Evolutionary conservation across 108 stramenopile species (phyloP).

Genomic region (Cyclostephanos tholiformis): DNA sequence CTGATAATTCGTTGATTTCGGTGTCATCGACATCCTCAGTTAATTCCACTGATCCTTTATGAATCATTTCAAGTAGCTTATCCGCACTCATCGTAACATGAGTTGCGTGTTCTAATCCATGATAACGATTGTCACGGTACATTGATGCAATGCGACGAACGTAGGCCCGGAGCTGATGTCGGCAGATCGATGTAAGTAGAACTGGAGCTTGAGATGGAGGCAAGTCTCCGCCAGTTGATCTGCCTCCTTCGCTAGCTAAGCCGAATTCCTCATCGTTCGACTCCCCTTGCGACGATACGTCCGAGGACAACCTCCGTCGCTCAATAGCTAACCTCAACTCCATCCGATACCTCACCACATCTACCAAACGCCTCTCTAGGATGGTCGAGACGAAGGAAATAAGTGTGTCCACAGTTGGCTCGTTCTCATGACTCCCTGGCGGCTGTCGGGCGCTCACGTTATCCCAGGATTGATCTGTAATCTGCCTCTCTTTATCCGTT

Average conservation of each 20-base stretch:
- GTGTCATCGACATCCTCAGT: slow-evolving; percentile 16
- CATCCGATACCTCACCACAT: slow-evolving; percentile 37
- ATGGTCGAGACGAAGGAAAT: slow-evolving; percentile 38
- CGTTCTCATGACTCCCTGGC: slow-evolving; percentile 14
- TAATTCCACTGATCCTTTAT: slow-evolving; percentile 24
- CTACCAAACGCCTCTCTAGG: slow-evolving; percentile 36
- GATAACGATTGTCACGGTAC: slow-evolving; percentile 65
- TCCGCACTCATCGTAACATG: slow-evolving; percentile 63
- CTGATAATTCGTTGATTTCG: slow-evolving; percentile 8
- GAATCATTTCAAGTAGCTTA: slow-evolving; percentile 60
- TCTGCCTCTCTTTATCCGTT: slow-evolving; percentile 24
- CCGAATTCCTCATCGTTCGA: neutral
- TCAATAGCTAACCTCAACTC: slow-evolving; percentile 2
- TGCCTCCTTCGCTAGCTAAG: neutral
- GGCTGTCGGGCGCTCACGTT: slow-evolving; percentile 24
- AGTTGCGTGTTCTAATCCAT: slow-evolving; percentile 67
- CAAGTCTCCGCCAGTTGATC: neutral
- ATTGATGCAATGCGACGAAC: slow-evolving; percentile 62
- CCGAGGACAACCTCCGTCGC: neutral
- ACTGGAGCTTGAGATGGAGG: neutral
- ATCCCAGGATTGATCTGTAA: slow-evolving; percentile 34
- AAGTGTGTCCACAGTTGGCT: slow-evolving; percentile 28
- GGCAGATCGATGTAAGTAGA: slow-evolving; percentile 30
- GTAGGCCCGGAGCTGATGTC: slow-evolving; percentile 56
- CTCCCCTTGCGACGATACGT: too few species aligned